These are phyloP conservation scores for Plasmodium relictum DNA, from an alignment of 169 alveolate genomes.

Conservation along the genomic window DNA sequence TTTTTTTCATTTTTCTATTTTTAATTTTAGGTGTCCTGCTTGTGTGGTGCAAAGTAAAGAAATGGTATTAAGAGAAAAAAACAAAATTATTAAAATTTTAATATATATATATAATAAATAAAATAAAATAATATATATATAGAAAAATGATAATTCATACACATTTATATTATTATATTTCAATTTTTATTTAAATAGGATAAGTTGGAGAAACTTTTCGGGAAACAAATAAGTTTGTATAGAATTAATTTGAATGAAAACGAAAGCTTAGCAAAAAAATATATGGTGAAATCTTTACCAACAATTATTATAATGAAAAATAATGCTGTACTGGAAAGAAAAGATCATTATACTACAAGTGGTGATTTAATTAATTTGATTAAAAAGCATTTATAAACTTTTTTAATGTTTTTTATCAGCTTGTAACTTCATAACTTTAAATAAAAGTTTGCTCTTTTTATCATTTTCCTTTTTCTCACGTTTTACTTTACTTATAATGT, in stretches of 20 bases:
- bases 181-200: conserved; percentile 24
- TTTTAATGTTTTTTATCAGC: conserved; percentile 22
- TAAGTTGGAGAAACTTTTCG: conserved; percentile 36
- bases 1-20: conserved; percentile 2
- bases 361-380: conserved; percentile 28
- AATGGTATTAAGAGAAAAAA: conserved; percentile 47
- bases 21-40: conserved; percentile 63
- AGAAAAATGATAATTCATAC: neutral
- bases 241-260: conserved; percentile 38
- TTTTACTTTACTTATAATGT: conserved; percentile 45
- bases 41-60: conserved; percentile 51
- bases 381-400: conserved; percentile 42
- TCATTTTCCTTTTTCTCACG: conserved; percentile 74
- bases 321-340: conserved; percentile 34
- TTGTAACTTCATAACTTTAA: conserved; percentile 70
- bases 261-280: conserved; percentile 44
- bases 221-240: conserved; percentile 17
- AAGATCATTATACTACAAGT: conserved; percentile 42
- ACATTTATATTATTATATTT: neutral
- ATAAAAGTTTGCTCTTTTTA: conserved; percentile 63
- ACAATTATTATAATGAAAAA: conserved; percentile 65
- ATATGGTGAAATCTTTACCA: conserved; percentile 37
- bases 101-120: neutral
- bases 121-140: neutral
- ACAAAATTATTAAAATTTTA: conserved; percentile 1